Evolutionary conservation across 108 stramenopile species (phyloP).

Genomic region (Asterionellopsis glacialis): DNA sequence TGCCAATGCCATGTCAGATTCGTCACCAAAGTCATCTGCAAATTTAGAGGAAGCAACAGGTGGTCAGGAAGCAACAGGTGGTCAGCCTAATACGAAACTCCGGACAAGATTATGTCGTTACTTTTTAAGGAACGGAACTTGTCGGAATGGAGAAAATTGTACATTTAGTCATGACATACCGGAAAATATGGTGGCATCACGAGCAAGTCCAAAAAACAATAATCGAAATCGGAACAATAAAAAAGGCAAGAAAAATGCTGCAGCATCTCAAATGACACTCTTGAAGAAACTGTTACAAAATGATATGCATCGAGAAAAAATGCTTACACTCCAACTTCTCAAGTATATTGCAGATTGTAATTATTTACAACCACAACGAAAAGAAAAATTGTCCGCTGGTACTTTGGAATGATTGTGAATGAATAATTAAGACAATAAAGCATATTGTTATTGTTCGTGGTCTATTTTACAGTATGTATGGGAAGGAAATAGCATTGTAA

Average conservation of each 20-base stretch:
- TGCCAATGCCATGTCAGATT: neutral
- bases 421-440: no score
- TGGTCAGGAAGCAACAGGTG: no score
- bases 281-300: conserved; percentile 61
- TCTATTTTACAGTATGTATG: no score
- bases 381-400: neutral
- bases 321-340: conserved; percentile 68
- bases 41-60: neutral
- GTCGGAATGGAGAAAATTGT: conserved; percentile 43
- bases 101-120: conserved; percentile 31
- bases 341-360: conserved; percentile 69
- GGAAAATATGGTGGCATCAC: neutral
- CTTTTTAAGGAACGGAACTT: conserved; percentile 43
- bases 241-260: conserved; percentile 12
- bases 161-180: conserved; percentile 36
- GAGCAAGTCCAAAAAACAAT: neutral
- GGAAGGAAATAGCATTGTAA: no score
- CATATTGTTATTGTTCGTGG: no score
- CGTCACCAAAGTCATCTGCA: neutral
- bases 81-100: neutral
- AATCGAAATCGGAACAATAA: neutral
- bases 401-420: conserved; percentile 10
- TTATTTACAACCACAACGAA: conserved; percentile 36
- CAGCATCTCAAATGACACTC: conserved; percentile 29
- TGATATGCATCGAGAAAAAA: conserved; percentile 68